A percentile compares a stretch with the other conserved stretches of the same genome.
Evolutionary conservation across 164 flowering plant species (phyloP).

Genomic region (Umbellularia californica): DNA sequence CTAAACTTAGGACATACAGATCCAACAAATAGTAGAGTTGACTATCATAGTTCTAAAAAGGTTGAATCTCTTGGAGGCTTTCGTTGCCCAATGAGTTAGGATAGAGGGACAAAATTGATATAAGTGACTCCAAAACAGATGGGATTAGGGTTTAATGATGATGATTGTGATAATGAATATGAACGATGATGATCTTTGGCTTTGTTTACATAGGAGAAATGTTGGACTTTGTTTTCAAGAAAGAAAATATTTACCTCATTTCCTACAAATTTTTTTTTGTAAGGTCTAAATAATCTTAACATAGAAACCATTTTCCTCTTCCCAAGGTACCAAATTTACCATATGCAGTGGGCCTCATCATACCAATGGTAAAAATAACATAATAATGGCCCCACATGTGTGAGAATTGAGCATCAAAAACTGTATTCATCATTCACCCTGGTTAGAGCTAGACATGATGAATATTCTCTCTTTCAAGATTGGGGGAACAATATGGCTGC

Average conservation of each 20-base stretch:
- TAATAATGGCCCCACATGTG: neutral
- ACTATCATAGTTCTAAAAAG: too few species aligned
- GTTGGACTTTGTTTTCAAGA: too few species aligned
- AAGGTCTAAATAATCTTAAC: neutral
- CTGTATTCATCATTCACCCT: neutral
- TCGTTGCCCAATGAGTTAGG: too few species aligned
- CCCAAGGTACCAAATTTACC: neutral
- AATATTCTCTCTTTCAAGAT: neutral
- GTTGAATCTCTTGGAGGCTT: too few species aligned
- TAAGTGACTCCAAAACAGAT: too few species aligned
- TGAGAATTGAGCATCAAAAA: neutral
- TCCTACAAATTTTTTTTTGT: neutral
- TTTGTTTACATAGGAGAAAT: too few species aligned
- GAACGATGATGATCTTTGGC: too few species aligned
- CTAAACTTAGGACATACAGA: fast-evolving
- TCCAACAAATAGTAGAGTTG: too few species aligned
- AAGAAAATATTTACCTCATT: too few species aligned
- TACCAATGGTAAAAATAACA: neutral
- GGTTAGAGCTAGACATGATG: neutral
- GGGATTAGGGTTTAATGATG: too few species aligned
- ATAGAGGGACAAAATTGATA: too few species aligned
- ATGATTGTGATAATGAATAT: too few species aligned
- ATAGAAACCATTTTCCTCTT: neutral
- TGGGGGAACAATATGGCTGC: neutral
- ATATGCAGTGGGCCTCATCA: neutral